Evolutionary conservation across 495 filamentous ascomycete genomes (phyloP).

Genomic region (Viridothelium virens): DNA sequence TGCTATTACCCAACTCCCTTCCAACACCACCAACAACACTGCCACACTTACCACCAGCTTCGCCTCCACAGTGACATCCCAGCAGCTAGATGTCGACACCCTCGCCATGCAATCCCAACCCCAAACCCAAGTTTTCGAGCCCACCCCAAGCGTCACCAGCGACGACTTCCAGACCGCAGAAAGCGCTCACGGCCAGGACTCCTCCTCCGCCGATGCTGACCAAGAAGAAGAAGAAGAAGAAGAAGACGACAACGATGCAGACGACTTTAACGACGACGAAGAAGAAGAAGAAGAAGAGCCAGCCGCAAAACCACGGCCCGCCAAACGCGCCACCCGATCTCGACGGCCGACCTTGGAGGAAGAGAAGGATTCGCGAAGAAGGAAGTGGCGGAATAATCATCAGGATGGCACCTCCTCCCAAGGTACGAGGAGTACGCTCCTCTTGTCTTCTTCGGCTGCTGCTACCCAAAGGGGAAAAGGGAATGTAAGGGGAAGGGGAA

Average conservation of each 20-base stretch:
- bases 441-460: neutral
- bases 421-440: neutral
- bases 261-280: neutral
- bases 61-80: neutral
- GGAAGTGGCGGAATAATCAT: too few relatives aligned
- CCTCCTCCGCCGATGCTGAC: too few relatives aligned
- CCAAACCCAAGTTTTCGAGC: too few relatives aligned
- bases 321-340: too few relatives aligned
- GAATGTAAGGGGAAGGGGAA: neutral
- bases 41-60: neutral
- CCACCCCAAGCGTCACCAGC: neutral
- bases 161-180: neutral
- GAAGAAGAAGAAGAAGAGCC: too few relatives aligned
- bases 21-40: too few relatives aligned
- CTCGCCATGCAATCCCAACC: neutral
- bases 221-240: neutral
- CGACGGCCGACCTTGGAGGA: too few relatives aligned
- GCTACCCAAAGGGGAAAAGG: neutral
- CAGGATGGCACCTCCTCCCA: neutral
- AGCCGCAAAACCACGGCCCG: too few relatives aligned
- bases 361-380: too few relatives aligned
- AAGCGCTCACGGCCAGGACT: neutral
- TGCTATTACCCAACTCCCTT: neutral
- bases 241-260: neutral
- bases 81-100: neutral